Evolutionary conservation across 2,329 filamentous ascomycete species (phyloP).

Genomic region (Didymellaceae sp.): DNA sequence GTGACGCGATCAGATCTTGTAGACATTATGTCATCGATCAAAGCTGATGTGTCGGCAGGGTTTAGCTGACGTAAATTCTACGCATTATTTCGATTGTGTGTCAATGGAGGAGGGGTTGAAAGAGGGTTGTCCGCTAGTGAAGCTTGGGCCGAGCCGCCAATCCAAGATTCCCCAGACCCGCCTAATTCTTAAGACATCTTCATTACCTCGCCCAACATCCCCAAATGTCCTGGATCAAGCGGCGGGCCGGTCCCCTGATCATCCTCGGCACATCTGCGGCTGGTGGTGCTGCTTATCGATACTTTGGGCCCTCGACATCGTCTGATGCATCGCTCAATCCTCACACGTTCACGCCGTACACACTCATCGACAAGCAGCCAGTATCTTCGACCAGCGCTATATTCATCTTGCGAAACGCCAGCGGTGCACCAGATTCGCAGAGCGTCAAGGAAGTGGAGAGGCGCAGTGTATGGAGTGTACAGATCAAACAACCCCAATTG

Average conservation of each 20-base stretch:
- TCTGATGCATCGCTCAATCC: constrained; percentile 59
- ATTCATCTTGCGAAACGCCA: constrained; percentile 64
- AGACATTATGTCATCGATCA: too few relatives aligned
- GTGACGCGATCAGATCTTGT: too few relatives aligned
- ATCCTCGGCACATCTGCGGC: constrained; percentile 43
- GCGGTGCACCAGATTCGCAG: constrained; percentile 36
- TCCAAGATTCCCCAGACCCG: constrained; percentile 6
- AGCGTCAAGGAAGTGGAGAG: constrained; percentile 55
- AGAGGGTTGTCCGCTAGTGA: neutral
- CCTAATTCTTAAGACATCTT: neutral
- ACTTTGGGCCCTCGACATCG: constrained; percentile 26
- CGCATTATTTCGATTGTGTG: too few relatives aligned
- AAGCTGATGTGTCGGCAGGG: too few relatives aligned
- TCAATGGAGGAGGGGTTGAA: neutral
- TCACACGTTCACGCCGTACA: constrained; percentile 69
- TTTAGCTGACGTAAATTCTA: too few relatives aligned
- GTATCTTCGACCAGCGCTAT: constrained; percentile 73
- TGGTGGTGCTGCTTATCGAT: constrained; percentile 46
- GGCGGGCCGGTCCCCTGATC: constrained; percentile 38
- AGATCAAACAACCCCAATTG: constrained; percentile 92
- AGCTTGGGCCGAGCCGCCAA: constrained; percentile 7
- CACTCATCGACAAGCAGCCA: constrained; percentile 64
- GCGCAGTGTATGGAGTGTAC: constrained; percentile 81
- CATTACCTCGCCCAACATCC: neutral
- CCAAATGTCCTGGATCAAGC: constrained; percentile 40